A percentile compares a stretch with the other conserved stretches of the same genome.
These are phyloP conservation scores for Wolfiporia cocos DNA, from an alignment of 1,284 basidiomycete genomes.

Conservation along the genomic window DNA sequence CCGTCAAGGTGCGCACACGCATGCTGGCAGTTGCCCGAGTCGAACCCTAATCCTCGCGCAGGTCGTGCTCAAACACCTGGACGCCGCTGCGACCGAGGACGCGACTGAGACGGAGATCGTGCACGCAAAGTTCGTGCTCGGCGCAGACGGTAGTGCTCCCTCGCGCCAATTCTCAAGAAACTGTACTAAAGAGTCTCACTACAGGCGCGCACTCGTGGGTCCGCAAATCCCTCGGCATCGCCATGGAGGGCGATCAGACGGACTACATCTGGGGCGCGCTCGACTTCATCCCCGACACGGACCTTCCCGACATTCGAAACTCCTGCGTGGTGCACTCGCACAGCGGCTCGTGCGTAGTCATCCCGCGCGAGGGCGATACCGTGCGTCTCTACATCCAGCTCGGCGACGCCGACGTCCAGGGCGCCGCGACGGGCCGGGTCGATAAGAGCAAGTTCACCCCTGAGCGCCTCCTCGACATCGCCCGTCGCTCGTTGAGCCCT, in stretches of 20 bases:
- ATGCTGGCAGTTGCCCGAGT: no score
- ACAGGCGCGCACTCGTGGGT: conserved; percentile 81
- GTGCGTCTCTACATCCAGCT: conserved; percentile 77
- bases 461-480: conserved; percentile 58
- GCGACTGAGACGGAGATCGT: conserved; percentile 36
- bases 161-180: not conserved
- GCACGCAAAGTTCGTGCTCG: conserved; percentile 48
- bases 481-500: conserved; percentile 61
- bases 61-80: conserved; percentile 31
- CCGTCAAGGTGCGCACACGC: no score
- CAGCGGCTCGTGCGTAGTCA: conserved; percentile 58
- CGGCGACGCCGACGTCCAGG: conserved; percentile 41
- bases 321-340: conserved; percentile 54
- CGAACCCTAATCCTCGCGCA: conserved; percentile 26
- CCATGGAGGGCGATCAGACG: conserved; percentile 70
- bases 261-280: conserved; percentile 80
- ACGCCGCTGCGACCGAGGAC: conserved; percentile 18
- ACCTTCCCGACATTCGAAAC: conserved; percentile 82
- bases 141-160: conserved; percentile 39
- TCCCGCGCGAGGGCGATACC: conserved; percentile 69
- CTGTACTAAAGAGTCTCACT: not conserved
- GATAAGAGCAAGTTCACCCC: conserved; percentile 59
- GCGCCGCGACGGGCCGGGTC: conserved; percentile 46
- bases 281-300: conserved; percentile 62
- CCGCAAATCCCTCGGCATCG: conserved; percentile 57